Evolutionary conservation across 2,329 filamentous ascomycete species (phyloP), one percentile per base, ranked within the genome.

Genomic region (Ascochyta clinopodiicola): DNA sequence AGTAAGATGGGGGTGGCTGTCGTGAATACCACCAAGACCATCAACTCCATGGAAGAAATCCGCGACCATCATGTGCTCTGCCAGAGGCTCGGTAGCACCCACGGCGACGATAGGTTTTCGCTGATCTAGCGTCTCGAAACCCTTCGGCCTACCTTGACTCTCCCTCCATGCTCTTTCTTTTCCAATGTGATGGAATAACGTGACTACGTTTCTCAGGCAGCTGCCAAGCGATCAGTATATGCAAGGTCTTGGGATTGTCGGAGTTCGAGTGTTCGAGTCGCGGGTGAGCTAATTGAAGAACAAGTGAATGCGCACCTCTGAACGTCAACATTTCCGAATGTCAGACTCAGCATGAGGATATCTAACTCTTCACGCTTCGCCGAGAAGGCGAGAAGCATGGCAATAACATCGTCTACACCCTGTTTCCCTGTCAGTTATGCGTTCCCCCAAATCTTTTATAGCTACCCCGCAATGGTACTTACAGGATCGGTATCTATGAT

Each of bases 401-500:
- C 94, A 59, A 98, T 82, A 49, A 95, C 83, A 82, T 99, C 95
- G 78, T 99, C 95, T 65, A 95, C 89, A 60, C 94, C 92, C 79
- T 81, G 40, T n/a, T n/a, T 13, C n/a, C 34, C 9, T 35, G 35
- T 40, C 19, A 51, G 32, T 31, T 2, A 34, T 21, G 34, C 36
- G 12, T 47, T 13, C 25, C 27, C 22, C 25, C 29, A n/a, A 4
- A 39, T 13, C 32, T 15, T 9, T 9, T 21, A 12, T 9, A 37
- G 25, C 29, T 55, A 45, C 63, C 61, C 59, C 61, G 49, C 61
- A 24, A 38, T 4, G 3, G 34, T 29, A 66, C 75, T 64, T 81
- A 91, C 93, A 79, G 94, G 94, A 74, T 98, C 95, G 2, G 94
- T 98, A 73, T 99, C 95, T 69, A 99, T 95, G 68, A 99, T 97